Evolutionary conservation across 225 moss, liverwort and hornwort species (phyloP).

Genomic region (Pseudisothecium myosuroides): DNA sequence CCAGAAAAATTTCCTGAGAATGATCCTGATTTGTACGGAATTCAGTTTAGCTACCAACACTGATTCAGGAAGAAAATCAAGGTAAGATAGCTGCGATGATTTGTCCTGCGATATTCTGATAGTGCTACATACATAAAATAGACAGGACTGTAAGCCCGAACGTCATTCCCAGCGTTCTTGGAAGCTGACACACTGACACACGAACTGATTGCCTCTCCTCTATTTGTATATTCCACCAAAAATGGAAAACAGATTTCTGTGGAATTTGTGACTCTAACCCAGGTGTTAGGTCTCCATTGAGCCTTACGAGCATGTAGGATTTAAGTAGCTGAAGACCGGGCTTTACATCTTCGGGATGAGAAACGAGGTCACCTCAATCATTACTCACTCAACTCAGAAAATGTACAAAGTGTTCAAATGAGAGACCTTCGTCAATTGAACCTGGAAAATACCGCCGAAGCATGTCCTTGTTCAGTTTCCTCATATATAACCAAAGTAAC

Average conservation of each 20-base stretch:
- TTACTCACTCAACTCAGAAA: background rate
- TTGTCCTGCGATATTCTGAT: background rate
- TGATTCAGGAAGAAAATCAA: background rate
- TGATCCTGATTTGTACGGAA: background rate
- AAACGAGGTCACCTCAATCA: background rate
- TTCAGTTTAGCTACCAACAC: background rate
- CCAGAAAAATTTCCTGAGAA: background rate
- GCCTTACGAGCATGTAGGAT: background rate
- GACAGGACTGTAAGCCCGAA: background rate
- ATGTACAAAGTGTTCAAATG: background rate
- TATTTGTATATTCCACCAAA: background rate
- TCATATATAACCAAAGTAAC: background rate
- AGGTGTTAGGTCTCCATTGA: background rate
- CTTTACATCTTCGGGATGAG: background rate
- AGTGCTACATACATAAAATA: background rate
- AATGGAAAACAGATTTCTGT: background rate
- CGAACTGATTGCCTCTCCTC: background rate
- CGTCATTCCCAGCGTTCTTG: background rate
- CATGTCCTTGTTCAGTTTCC: background rate
- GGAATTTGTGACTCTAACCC: background rate
- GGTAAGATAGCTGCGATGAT: background rate
- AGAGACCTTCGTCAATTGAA: background rate
- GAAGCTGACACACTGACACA: background rate
- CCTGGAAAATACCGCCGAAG: background rate
- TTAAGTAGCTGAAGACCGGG: background rate